Conservation (phyloP, 2,329 filamentous ascomycete species). For the Karstenula rhodostoma region DNA sequence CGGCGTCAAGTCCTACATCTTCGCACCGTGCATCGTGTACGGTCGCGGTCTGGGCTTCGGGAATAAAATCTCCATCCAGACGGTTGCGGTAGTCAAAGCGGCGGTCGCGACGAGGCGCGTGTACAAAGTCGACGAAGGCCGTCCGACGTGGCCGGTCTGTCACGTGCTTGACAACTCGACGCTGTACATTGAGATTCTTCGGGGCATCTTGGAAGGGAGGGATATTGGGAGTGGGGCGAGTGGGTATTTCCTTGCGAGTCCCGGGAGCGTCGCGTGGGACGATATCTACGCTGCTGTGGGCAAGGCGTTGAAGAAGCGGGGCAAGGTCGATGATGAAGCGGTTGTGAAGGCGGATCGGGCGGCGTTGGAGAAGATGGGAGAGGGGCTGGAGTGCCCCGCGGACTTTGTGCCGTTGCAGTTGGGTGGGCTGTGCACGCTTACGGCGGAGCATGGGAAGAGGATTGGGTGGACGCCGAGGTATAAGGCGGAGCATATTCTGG, state of each 20-base stretch:
- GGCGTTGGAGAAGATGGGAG: constrained; percentile 53
- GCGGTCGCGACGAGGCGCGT: constrained; percentile 53
- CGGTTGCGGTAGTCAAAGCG: constrained; percentile 57
- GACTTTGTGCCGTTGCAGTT: constrained; percentile 53
- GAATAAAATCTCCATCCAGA: constrained; percentile 62
- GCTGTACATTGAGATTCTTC: constrained; percentile 58
- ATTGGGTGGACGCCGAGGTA: constrained; percentile 59
- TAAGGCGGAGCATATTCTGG: constrained; percentile 56
- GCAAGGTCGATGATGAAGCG: constrained; percentile 48
- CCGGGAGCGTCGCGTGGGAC: constrained; percentile 60
- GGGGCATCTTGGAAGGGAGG: constrained; percentile 53
- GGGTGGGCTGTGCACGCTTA: constrained; percentile 57
- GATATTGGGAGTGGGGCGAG: constrained; percentile 52
- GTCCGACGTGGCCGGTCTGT: constrained; percentile 62
- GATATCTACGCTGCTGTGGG: constrained; percentile 60
- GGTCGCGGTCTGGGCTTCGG: constrained; percentile 61
- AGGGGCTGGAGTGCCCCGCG: constrained; percentile 46
- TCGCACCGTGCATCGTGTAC: constrained; percentile 62
- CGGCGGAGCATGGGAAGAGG: constrained; percentile 50
- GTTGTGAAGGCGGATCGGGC: constrained; percentile 50
- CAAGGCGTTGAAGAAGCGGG: constrained; percentile 50
- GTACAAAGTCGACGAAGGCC: constrained; percentile 53
- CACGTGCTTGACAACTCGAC: constrained; percentile 59
- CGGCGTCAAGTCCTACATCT: constrained; percentile 61
- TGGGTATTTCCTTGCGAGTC: constrained; percentile 61